These are phyloP conservation scores for Taiozyma sp. DNA, from an alignment of 1,139 yeast species.

Conservation along the genomic window DNA sequence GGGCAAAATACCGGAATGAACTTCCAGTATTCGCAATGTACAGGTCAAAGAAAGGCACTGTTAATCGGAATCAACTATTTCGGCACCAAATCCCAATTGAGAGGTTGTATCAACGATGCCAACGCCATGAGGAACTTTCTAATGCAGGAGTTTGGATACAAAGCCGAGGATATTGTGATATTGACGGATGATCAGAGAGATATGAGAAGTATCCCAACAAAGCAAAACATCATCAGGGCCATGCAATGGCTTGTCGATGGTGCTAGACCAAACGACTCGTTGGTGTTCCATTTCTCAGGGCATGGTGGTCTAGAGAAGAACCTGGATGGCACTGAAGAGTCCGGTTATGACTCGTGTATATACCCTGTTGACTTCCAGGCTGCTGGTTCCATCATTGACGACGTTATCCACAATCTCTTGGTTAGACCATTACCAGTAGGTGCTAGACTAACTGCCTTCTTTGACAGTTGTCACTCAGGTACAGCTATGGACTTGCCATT, in stretches of 20 bases:
- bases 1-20: conserved; percentile 27
- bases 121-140: conserved; percentile 58
- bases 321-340: conserved; percentile 84
- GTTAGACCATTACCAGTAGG: conserved; percentile 79
- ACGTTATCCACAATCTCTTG: conserved; percentile 77
- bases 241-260: conserved; percentile 89
- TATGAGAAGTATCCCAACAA: conserved; percentile 65
- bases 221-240: conserved; percentile 74
- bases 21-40: conserved; percentile 72
- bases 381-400: conserved; percentile 78
- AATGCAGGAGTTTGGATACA: conserved; percentile 58
- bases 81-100: conserved; percentile 61
- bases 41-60: conserved; percentile 76
- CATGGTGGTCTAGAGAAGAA: conserved; percentile 89
- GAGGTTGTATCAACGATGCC: conserved; percentile 88
- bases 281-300: conserved; percentile 87
- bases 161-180: conserved; percentile 78
- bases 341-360: conserved; percentile 85
- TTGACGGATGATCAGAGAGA: conserved; percentile 72
- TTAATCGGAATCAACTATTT: conserved; percentile 84
- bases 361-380: conserved; percentile 85
- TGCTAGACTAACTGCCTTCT: conserved; percentile 81
- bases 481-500: conserved; percentile 87
- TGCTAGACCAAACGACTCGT: conserved; percentile 80
- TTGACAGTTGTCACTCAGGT: conserved; percentile 93